Conservation (phyloP, 345 rosid genomes). For the Aethionema arabicum region DNA sequence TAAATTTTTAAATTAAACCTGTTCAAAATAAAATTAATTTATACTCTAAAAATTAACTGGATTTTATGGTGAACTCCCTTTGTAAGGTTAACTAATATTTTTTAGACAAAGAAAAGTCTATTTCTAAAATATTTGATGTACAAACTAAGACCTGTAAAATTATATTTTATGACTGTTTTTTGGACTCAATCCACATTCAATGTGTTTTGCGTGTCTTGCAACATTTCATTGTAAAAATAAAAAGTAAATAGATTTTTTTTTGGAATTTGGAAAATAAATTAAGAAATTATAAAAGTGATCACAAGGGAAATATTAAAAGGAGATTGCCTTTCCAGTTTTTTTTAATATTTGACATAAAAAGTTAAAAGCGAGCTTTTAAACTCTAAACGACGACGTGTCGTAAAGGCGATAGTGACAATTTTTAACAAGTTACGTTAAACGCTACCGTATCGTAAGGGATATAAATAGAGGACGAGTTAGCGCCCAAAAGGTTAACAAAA, state of each 20-base stretch:
- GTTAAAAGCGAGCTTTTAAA: neutral
- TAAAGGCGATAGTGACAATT: conserved; percentile 3
- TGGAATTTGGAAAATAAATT: neutral
- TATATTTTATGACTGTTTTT: neutral
- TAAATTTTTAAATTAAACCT: no score
- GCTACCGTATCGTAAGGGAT: neutral
- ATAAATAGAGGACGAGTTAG: conserved; percentile 21
- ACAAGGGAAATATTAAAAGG: neutral
- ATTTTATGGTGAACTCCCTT: no score
- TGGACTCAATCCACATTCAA: conserved; percentile 18
- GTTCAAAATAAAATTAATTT: no score
- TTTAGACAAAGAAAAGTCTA: no score
- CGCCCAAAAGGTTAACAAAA: conserved; percentile 29
- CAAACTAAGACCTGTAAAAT: no score
- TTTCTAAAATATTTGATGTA: no score
- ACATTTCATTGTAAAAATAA: neutral
- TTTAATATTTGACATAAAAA: neutral
- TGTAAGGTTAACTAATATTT: no score
- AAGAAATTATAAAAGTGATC: neutral
- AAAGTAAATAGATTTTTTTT: neutral
- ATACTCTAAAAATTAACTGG: no score
- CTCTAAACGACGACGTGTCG: neutral
- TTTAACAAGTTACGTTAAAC: neutral
- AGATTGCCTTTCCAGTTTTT: conserved; percentile 6
- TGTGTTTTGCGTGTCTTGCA: conserved; percentile 22